Conservation (phyloP, 1,284 basidiomycete species). For the Naganishia sp. region DNA sequence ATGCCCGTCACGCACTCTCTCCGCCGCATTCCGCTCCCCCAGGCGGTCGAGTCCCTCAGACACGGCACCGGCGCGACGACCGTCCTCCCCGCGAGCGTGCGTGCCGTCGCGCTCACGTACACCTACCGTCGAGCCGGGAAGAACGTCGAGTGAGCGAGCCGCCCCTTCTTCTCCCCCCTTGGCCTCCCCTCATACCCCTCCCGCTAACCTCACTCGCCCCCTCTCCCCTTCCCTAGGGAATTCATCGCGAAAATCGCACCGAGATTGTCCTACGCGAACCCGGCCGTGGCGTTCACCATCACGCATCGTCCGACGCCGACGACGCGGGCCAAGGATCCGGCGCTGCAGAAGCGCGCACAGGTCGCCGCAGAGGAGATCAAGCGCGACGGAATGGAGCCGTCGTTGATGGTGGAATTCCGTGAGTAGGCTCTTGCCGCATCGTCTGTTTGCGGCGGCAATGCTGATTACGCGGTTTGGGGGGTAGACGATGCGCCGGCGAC, state of each 20-base stretch:
- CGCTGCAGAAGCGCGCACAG: conserved; percentile 18
- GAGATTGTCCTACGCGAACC: conserved; percentile 31
- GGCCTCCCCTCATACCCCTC: neutral
- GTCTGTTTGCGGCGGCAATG: neutral
- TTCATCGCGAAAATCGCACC: conserved; percentile 26
- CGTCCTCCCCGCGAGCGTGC: conserved; percentile 10
- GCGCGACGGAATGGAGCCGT: conserved; percentile 8
- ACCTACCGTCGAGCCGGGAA: conserved; percentile 8
- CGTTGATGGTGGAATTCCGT: conserved; percentile 31
- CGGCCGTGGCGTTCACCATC: conserved; percentile 23
- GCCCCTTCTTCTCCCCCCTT: neutral
- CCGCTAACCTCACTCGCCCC: neutral
- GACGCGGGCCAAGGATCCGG: conserved; percentile 32
- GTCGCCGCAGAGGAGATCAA: conserved; percentile 8
- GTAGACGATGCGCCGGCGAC: conserved; percentile 13
- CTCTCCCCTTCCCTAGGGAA: conserved; percentile 6
- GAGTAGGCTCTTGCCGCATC: neutral
- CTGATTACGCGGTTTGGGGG: neutral
- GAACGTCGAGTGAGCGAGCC: conserved; percentile 18
- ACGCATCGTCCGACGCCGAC: conserved; percentile 4
- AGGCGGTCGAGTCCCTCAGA: conserved; percentile 22
- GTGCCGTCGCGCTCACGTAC: conserved; percentile 17
- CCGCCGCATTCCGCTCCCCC: conserved; percentile 3
- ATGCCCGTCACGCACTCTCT: conserved; percentile 27
- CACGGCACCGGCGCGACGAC: conserved; percentile 25